Base-by-base conservation (phyloP, 2,329 filamentous ascomycete genomes). In the Sarocladium kiliense region DNA sequence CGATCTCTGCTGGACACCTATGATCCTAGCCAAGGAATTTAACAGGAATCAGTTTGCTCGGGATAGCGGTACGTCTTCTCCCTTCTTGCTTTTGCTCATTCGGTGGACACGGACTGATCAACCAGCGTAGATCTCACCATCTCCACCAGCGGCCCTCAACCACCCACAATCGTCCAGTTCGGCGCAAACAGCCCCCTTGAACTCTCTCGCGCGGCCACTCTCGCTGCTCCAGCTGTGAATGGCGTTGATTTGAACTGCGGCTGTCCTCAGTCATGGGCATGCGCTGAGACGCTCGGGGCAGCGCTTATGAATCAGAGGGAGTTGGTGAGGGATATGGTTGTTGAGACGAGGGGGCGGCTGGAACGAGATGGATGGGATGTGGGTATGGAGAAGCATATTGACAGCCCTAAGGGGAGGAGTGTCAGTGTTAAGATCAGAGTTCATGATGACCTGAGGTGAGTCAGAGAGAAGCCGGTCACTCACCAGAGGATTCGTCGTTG, bases 171-270 rank as follows among this genome's bases (percentile, higher is more conserved):
- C 54, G 78, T 83, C 34, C 86, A 89, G 65, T 88, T 89, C 63
- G 86, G 85, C 47, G 77, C 82, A 59, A 86, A 82, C 61, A 76
- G 75, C 3, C 77, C 85, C 6, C 63, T 75, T 3, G 86, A 89
- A 65, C 75, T 89, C 44, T 75, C 81, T 14, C 77, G 85, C 27
- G 84, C 86, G 11, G 78, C 85, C 0, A 74, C 78, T 21, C 77
- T 89, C 49, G 81, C 83, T 2, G 80, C 77, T 0, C 85, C 85
- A 2, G 82, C 74, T 64, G 80, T 82, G 54, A 79, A 78, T 62
- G 86, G 86, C 59, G 78, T 89, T 2, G 84, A 89, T 62, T 74
- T 89, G 39, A 89, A 89, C 71, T 89, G 86, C 66, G 86, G 86
- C 11, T 89, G 86, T 63, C 86, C 86, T 7, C 86, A 89, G 68